Base-by-base conservation (phyloP, 495 filamentous ascomycete genomes). In the Lindgomyces ingoldianus region DNA sequence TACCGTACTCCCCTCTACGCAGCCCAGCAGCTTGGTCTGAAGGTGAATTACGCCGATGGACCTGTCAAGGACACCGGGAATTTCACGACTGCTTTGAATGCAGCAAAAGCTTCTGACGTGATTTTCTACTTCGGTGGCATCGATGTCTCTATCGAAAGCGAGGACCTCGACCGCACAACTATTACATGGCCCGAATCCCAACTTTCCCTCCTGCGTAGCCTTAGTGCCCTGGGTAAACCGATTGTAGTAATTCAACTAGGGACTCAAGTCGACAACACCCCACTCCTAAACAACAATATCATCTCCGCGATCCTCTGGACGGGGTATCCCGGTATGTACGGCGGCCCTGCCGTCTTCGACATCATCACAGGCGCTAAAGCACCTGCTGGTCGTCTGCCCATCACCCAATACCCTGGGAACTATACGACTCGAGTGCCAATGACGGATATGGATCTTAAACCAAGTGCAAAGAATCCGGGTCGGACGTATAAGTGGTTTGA, bases 401-500 rank as follows among this genome's bases (percentile, higher is more conserved):
- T 76, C 0, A 87, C 85, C 0, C 82, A 85, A 59, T 87, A 87
- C 62, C 82, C 83, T 0, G 80, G 76, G 0, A 68, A 77, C 21
- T 87, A 86, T 65, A 80, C 81, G 0, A 48, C 71, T 39, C 67
- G 81, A 27, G 79, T 85, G 63, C 78, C 82, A 0, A 80, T 82
- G 58, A 83, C 78, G 0, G 79, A 87, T 56, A 85, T 86, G 83
- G 71, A 57, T 29, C 71, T 87, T 4, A 79, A 83, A 0, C 83
- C 84, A 0, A 74, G 72, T 27, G 67, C 72, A 0, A 57, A 22
- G 21, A 72, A 57, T 25, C 73, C 74, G 0, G 83, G 85, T 1
- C 78, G 83, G 45, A 87, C 85, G 0, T 87, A 87, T 58, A 82
- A 80, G 68, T 87, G 81, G 81, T 87, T 85, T 61, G 80, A 77